Evolutionary conservation across 176 grass and related monocot genomes (phyloP).

Genomic region (Pontederia paniculata): DNA sequence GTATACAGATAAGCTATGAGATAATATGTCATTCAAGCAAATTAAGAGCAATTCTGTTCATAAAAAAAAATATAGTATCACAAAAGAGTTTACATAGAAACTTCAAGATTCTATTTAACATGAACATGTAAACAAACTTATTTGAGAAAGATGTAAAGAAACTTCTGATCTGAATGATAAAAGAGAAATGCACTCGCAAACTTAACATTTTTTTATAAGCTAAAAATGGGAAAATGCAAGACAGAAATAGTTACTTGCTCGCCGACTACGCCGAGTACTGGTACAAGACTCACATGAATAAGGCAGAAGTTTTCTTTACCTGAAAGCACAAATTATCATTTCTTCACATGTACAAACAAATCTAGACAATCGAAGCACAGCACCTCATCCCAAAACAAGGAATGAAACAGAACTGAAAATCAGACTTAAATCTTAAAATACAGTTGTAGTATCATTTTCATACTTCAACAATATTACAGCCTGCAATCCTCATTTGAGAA

Average conservation of each 20-base stretch:
- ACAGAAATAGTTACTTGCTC: constrained; percentile 81
- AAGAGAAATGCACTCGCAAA: not conserved
- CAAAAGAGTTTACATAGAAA: constrained; percentile 5
- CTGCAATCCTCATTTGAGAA: too few species aligned
- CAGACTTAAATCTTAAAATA: too few species aligned
- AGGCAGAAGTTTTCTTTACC: constrained; percentile 97
- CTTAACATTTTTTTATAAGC: not conserved
- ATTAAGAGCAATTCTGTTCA: not conserved
- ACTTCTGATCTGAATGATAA: constrained; percentile 5
- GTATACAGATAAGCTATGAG: constrained; percentile 4
- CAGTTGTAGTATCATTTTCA: too few species aligned
- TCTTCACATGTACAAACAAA: constrained; percentile 1
- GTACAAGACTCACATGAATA: constrained; percentile 95
- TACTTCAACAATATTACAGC: too few species aligned
- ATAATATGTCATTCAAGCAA: constrained; percentile 2
- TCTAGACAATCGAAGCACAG: not conserved
- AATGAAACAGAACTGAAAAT: too few species aligned
- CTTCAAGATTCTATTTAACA: too few species aligned
- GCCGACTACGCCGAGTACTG: constrained; percentile 87
- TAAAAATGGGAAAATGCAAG: constrained; percentile 6
- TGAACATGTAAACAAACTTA: not conserved
- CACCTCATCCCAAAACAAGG: too few species aligned
- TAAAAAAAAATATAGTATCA: constrained; percentile 2
- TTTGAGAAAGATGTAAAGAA: too few species aligned
- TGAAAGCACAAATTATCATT: constrained; percentile 23